Base-by-base conservation (phyloP, 495 filamentous ascomycete species). In the Pyronema omphalodes region DNA sequence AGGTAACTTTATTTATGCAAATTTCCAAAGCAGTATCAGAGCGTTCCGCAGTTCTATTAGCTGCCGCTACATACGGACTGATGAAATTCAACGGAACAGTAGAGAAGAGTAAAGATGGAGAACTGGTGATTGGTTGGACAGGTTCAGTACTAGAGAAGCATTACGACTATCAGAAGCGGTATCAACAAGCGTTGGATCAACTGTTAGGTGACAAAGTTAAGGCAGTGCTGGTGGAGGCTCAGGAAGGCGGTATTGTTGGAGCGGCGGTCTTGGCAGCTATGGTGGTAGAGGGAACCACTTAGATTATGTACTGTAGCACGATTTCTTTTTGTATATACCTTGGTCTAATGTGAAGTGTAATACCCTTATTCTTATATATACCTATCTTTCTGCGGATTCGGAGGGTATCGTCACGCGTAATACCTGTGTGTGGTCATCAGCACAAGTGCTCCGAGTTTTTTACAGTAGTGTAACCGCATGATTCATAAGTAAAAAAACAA, bases 131-230 rank as follows among this genome's bases (percentile, higher is more conserved):
- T 36, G 74, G 73, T 11, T 79, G 74, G 56, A 74, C 78, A 47
- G 76, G 76, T 17, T 77, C 74, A 34, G 74, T 79, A 9, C 74
- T 79, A 51, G 77, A 79, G 66, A 76, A 74, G 56, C 79, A 79
- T 55, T 73, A 74, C 11, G 69, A 70, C 0, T 79, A 78, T 58
- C 70, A 68, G 46, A 71, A 74, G 49, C 63, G 65, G 15, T 76
- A 74, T 57, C 74, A 79, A 48, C 46, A 49, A 6, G 75, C 71
- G 37, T 60, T 79, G 44, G 67, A 76, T 57, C 61, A 71, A 39
- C 62, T 79, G 12, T 61, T 69, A 14, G 55, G 67, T 34, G 65
- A 59, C 9, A 58, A 66, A 36, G 35, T 23, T 8, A 52, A 55
- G 7, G 49, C 39, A 9, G 53, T 47, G 1, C 67, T 79, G 11